These are phyloP conservation scores for Chaetomium fimeti DNA, from an alignment of 495 filamentous ascomycete genomes.

Conservation along the genomic window DNA sequence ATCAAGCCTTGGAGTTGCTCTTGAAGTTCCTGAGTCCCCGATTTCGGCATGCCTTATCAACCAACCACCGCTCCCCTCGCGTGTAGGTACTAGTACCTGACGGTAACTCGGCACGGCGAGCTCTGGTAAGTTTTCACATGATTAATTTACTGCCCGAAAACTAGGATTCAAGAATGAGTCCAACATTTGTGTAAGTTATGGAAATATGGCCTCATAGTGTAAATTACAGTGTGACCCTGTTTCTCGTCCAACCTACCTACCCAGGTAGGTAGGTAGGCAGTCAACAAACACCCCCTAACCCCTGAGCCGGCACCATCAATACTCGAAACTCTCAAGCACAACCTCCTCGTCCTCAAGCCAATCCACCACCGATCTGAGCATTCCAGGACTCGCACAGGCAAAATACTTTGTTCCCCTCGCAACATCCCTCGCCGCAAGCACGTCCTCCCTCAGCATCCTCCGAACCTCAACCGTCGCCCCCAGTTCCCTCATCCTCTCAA, in stretches of 20 bases:
- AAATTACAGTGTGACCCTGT: not conserved
- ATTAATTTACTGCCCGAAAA: no score
- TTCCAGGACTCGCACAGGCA: constrained; percentile 58
- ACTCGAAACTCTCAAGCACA: constrained; percentile 70
- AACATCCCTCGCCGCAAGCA: constrained; percentile 43
- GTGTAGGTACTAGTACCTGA: no score
- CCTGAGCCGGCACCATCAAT: constrained; percentile 41
- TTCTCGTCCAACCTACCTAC: not conserved
- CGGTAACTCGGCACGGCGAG: no score
- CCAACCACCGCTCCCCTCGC: no score
- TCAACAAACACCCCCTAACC: not conserved
- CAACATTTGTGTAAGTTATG: no score
- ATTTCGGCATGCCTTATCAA: no score
- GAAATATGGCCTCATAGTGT: not conserved
- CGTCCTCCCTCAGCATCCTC: constrained; percentile 55
- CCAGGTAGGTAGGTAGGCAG: no score
- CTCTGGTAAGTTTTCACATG: no score
- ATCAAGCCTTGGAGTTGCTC: no score
- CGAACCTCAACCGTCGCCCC: constrained; percentile 49
- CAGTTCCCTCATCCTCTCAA: constrained; percentile 31
- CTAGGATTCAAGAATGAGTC: no score
- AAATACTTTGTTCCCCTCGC: constrained; percentile 57
- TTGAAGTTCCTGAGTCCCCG: no score
- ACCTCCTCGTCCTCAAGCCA: constrained; percentile 66
- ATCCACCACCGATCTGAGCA: constrained; percentile 55